Evolutionary conservation across 495 filamentous ascomycete species (phyloP).

Genomic region (Penicillium samsonianum): DNA sequence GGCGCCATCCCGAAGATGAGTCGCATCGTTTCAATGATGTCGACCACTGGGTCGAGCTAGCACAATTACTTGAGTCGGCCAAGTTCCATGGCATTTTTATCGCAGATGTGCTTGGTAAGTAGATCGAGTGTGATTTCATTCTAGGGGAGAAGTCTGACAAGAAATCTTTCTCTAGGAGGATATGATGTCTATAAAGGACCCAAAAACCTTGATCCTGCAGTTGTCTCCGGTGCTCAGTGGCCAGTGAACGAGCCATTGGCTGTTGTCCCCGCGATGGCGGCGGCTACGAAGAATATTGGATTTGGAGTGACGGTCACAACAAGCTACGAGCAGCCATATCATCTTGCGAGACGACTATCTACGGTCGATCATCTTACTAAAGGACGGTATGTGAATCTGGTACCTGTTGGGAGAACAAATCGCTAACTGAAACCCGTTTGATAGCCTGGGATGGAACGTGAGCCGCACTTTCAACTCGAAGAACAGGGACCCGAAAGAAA

Average conservation of each 20-base stretch:
- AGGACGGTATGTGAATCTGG: slow-evolving; percentile 47
- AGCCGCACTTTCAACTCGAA: slow-evolving; percentile 1
- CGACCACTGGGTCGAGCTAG: slow-evolving; percentile 51
- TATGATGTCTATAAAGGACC: slow-evolving; percentile 69
- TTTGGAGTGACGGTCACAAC: slow-evolving; percentile 69
- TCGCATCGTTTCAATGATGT: slow-evolving; percentile 56
- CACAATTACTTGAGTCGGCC: slow-evolving; percentile 49
- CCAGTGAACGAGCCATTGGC: slow-evolving; percentile 58
- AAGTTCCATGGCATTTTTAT: slow-evolving; percentile 62
- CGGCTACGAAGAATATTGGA: slow-evolving; percentile 63
- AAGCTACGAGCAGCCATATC: slow-evolving; percentile 71
- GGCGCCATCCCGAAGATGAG: slow-evolving; percentile 55
- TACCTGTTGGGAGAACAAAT: background rate
- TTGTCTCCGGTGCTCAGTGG: slow-evolving; percentile 65
- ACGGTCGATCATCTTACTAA: slow-evolving; percentile 69
- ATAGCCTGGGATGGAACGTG: slow-evolving; percentile 61
- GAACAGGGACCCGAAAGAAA: background rate
- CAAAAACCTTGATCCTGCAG: slow-evolving; percentile 56
- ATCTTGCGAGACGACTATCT: slow-evolving; percentile 62
- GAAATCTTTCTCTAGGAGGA: slow-evolving; percentile 36
- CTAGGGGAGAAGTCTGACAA: background rate
- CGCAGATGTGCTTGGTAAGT: slow-evolving; percentile 51
- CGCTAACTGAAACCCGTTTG: background rate
- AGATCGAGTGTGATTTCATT: background rate
- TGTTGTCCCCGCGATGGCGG: slow-evolving; percentile 49